Evolutionary conservation across 176 grass and related monocot species (phyloP), one percentile per base, ranked within the genome.

Genomic region (Raddia guianensis): DNA sequence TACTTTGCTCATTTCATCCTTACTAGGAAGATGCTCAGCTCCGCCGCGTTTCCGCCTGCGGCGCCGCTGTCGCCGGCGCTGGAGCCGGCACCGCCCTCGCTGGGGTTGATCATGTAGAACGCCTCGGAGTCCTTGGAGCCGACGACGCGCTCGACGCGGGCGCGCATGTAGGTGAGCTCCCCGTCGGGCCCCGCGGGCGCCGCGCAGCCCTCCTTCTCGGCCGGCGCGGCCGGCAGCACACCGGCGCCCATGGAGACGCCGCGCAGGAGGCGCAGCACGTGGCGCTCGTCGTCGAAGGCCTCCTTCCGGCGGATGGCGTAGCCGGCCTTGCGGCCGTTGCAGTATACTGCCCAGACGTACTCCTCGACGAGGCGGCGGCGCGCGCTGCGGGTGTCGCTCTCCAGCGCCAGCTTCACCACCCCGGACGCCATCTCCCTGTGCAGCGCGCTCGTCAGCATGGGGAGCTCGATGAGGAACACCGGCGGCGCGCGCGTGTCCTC

Each of bases 61-160:
- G 80, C 82, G 73, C 55, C 66, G 18, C 66, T 71, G 3, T 4
- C 78, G 0, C 66, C 61, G 0, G 2, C 51, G 6, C 18, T 72
- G 8, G 33, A 70, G 57, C 12, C 49, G 16, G 62, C 54, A 34
- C 89, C 81, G 12, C 84, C 87, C 40, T 86, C 80, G 69, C 89
- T 78, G 3, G 92, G 96, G 69, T 99, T 99, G 75, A 99, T 95
- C 93, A 99, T 99, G 76, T 99, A 99, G 83, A 93, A 90, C 19
- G 96, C 93, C 85, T 99, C 96, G 0, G 96, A 99, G 33, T 99
- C 96, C 75, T 99, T 99, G 15, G 96, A 99, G 0, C 96, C 96
- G 37, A 95, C 88, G 68, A 99, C 93, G 75, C 93, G 83, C 68
- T 99, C 96, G 78, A 99, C 94, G 79, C 96, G 88, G 5, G 88